These are phyloP conservation scores for Populus hybrid DNA, from an alignment of 441 rosid species.

Conservation along the genomic window DNA sequence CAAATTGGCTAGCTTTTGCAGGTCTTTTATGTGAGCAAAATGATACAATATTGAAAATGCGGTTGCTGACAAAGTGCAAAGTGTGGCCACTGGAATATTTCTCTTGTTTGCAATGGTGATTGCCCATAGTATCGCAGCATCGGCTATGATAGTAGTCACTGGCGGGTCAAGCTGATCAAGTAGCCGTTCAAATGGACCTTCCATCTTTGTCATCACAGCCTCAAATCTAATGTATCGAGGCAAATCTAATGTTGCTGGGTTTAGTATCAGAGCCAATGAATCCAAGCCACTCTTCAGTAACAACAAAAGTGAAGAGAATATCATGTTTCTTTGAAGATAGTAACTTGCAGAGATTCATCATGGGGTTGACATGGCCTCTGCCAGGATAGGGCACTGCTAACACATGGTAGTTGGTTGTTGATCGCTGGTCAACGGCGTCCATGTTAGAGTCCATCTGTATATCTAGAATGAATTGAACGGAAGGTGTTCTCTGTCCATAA, in stretches of 20 bases:
- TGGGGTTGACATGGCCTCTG: constrained; percentile 75
- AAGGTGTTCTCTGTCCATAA: neutral
- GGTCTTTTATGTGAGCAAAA: constrained; percentile 14
- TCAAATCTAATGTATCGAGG: constrained; percentile 38
- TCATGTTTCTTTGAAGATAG: constrained; percentile 29
- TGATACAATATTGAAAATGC: constrained; percentile 42
- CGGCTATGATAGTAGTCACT: constrained; percentile 39
- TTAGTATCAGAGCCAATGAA: constrained; percentile 39
- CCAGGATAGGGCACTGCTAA: constrained; percentile 75
- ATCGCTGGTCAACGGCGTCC: neutral
- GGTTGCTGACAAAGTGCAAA: constrained; percentile 42
- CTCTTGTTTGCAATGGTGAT: constrained; percentile 36
- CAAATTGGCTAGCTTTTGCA: neutral
- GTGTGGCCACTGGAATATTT: constrained; percentile 53
- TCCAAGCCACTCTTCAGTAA: constrained; percentile 74
- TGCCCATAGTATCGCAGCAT: constrained; percentile 47
- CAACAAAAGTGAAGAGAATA: constrained; percentile 47
- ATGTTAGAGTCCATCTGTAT: neutral
- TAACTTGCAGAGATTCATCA: constrained; percentile 58
- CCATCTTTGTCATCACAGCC: constrained; percentile 47
- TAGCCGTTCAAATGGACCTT: constrained; percentile 53
- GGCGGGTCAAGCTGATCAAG: constrained; percentile 37
- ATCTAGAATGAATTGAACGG: neutral
- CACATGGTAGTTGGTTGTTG: constrained; percentile 24
- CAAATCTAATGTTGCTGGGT: constrained; percentile 29